Evolutionary conservation across 495 filamentous ascomycete genomes (phyloP).

Genomic region (Neurospora sp.): DNA sequence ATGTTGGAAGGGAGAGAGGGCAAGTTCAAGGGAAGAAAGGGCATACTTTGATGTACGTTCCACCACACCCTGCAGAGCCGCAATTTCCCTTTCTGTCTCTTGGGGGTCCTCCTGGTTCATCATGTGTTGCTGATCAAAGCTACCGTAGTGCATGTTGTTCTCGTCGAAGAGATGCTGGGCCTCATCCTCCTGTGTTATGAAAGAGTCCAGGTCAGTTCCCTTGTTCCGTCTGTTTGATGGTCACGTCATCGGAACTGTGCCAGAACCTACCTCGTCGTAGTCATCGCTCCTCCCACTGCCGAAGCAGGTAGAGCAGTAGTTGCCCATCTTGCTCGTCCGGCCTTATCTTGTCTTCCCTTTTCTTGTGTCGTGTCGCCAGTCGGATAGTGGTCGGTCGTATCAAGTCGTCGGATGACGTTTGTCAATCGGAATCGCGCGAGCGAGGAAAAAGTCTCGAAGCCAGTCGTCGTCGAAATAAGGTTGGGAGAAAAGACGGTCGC

Average conservation of each 20-base stretch:
- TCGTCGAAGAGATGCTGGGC: constrained; percentile 42
- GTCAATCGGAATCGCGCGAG: neutral
- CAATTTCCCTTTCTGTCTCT: constrained; percentile 47
- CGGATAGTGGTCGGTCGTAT: neutral
- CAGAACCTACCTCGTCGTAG: constrained; percentile 29
- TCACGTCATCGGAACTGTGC: neutral
- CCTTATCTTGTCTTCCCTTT: neutral
- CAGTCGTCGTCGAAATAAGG: neutral
- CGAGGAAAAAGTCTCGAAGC: neutral
- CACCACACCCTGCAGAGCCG: constrained; percentile 46
- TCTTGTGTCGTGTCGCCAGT: neutral
- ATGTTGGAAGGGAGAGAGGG: constrained; percentile 3
- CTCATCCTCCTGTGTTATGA: constrained; percentile 39
- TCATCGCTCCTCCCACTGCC: constrained; percentile 30
- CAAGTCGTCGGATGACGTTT: neutral
- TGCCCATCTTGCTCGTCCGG: constrained; percentile 27
- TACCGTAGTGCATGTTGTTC: constrained; percentile 42
- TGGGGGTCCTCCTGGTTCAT: constrained; percentile 43
- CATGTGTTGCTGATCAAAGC: constrained; percentile 41
- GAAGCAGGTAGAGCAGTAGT: constrained; percentile 35
- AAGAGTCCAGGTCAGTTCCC: constrained; percentile 4
- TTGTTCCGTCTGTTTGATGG: neutral
- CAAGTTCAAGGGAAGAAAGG: constrained; percentile 2
- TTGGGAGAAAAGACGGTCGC: constrained; percentile 4
- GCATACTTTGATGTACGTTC: constrained; percentile 46